Percentiles rank a stretch among this genome's conserved stretches.
These are phyloP conservation scores for Blastobotrys apis DNA, from an alignment of 1,139 yeast genomes.

Conservation along the genomic window DNA sequence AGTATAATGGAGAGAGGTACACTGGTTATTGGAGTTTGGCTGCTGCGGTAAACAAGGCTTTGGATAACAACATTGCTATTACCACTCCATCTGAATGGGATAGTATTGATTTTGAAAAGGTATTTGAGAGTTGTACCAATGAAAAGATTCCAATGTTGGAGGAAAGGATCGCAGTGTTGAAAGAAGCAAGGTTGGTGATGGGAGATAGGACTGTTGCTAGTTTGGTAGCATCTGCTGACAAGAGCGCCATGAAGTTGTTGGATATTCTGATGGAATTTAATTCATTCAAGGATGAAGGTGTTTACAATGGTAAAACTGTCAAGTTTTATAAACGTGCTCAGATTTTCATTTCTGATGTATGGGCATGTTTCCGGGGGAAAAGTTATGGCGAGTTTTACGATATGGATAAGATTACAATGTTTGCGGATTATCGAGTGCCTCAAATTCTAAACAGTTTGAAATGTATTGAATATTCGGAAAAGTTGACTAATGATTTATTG, in stretches of 20 bases:
- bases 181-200: slow-evolving; percentile 37
- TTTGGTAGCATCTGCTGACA: slow-evolving; percentile 27
- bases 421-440: slow-evolving; percentile 45
- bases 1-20: slow-evolving; percentile 33
- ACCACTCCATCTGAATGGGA: slow-evolving; percentile 39
- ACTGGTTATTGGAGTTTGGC: slow-evolving; percentile 45
- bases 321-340: slow-evolving; percentile 40
- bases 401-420: slow-evolving; percentile 42
- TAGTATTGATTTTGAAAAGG: slow-evolving; percentile 25
- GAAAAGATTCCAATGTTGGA: slow-evolving; percentile 37
- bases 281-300: slow-evolving; percentile 36
- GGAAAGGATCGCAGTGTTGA: slow-evolving; percentile 34
- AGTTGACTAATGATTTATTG: slow-evolving; percentile 26
- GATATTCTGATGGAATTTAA: slow-evolving; percentile 30
- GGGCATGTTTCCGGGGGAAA: slow-evolving; percentile 42
- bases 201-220: slow-evolving; percentile 24
- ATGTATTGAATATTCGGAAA: slow-evolving; percentile 35
- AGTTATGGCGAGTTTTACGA: slow-evolving; percentile 38
- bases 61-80: slow-evolving; percentile 38
- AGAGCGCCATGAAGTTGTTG: slow-evolving; percentile 35
- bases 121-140: slow-evolving; percentile 34
- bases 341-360: slow-evolving; percentile 40
- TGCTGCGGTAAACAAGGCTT: slow-evolving; percentile 41
- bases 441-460: slow-evolving; percentile 39
- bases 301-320: slow-evolving; percentile 32